Base-by-base conservation (phyloP, 2,329 filamentous ascomycete genomes). In the Venturia aucupariae region DNA sequence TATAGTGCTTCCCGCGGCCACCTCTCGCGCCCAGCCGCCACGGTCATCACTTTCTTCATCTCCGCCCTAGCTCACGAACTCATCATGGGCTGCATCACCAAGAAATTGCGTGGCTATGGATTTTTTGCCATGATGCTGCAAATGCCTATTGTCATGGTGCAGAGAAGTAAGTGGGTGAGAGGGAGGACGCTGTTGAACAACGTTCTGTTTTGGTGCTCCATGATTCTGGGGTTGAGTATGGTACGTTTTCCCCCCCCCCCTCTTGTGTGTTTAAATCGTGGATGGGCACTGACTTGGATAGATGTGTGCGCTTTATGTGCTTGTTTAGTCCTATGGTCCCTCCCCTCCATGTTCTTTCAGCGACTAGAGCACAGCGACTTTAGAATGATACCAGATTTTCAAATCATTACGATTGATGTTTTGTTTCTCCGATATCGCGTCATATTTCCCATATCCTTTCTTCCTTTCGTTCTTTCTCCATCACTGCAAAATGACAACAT, bases 21-120 rank as follows among this genome's bases (percentile, higher is more conserved):
- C 69, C 87, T 95, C 70, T 92, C 90, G 24, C 86, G 87, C 65
- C 82, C 84, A 19, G 81, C 88, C 65, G 92, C 94, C 32, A 97
- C 92, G 32, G 78, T 92, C 67, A 90, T 96, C 69, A 97, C 94
- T 0, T 97, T 99, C 72, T 78, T 97, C 65, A 89, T 97, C 71
- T 92, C 88, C 66, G 90, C 94, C 42, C 73, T 96, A 27, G 92
- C 91, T 19, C 94, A 97, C 73, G 94, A 99, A 76, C 83, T 99
- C 65, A 90, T 99, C 71, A 96, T 99, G 90, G 92, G 90, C 8
- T 97, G 93, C 75, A 97, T 99, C 74, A 97, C 92, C 32, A 93
- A 97, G 81, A 97, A 99, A 79, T 81, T 97, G 57, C 81, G 94
- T 44, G 94, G 94, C 15, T 99, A 97, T 72, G 94, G 93, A 11